These are phyloP conservation scores for Leersia perrieri DNA, from an alignment of 176 grass and related monocot genomes.

Conservation along the genomic window DNA sequence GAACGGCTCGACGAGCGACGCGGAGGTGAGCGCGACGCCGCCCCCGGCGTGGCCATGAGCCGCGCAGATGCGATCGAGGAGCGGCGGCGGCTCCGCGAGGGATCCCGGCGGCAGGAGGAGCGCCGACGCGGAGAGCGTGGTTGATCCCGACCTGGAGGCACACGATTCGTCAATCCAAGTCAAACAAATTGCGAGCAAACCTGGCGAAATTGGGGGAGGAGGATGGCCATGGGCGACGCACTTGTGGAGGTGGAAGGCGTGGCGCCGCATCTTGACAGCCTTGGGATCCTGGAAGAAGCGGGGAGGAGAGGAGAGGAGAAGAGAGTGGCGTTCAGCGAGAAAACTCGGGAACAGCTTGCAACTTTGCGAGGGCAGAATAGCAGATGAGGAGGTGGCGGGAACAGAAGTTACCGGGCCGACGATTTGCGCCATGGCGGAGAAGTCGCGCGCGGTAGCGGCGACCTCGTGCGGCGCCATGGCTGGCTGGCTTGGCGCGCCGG, in stretches of 20 bases:
- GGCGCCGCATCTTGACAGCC: slow-evolving; percentile 84
- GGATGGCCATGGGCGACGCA: slow-evolving; percentile 7
- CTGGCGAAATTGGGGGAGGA: neutral
- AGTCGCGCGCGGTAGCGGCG: slow-evolving; percentile 54
- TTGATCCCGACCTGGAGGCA: slow-evolving; percentile 64
- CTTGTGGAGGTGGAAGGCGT: slow-evolving; percentile 89
- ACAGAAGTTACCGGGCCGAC: slow-evolving; percentile 79
- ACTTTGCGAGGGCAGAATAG: too few relatives aligned
- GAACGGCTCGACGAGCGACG: slow-evolving; percentile 70
- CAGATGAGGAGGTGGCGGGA: neutral
- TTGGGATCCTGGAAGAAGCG: slow-evolving; percentile 87
- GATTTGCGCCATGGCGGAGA: slow-evolving; percentile 70
- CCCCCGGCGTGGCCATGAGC: slow-evolving; percentile 49
- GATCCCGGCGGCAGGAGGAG: slow-evolving; percentile 62
- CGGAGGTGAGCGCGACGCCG: slow-evolving; percentile 48
- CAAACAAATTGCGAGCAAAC: neutral
- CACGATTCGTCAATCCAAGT: neutral
- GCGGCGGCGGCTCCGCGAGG: slow-evolving; percentile 35
- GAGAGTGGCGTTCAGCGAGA: slow-evolving; percentile 22
- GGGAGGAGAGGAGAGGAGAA: too few relatives aligned
- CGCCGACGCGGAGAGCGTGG: slow-evolving; percentile 82
- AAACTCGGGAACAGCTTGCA: neutral
- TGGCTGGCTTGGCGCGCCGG: neutral
- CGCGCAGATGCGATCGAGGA: slow-evolving; percentile 41
- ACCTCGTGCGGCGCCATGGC: slow-evolving; percentile 60